phyloP scores from a whole-genome alignment of 2,329 filamentous ascomycete genomes.

The Fusarium keratoplasticum region DNA sequence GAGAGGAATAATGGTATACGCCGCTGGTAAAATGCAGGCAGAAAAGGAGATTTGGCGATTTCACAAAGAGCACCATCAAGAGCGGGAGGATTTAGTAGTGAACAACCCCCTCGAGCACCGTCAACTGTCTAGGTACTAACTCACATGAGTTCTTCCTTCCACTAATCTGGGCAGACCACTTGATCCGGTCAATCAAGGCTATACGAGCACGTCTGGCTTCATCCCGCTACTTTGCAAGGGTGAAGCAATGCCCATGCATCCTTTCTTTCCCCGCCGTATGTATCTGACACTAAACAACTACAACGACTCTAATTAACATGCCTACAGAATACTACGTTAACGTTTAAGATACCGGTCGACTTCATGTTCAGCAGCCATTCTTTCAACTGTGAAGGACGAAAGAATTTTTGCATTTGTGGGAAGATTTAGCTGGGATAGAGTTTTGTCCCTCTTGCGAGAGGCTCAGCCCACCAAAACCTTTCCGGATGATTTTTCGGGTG shows the following conservation, averaged over 20 bases:
- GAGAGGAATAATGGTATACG: conserved; percentile 45
- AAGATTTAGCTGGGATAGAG: background rate
- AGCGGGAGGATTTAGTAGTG: conserved; percentile 27
- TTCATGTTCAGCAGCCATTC: conserved; percentile 5
- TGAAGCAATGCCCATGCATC: background rate
- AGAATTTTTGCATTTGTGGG: conserved; percentile 5
- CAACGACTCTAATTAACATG: background rate
- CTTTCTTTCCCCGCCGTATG: background rate
- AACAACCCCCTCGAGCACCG: conserved; percentile 6
- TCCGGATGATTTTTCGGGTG: background rate
- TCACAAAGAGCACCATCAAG: conserved; percentile 11
- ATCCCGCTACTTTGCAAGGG: conserved; percentile 34
- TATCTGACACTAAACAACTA: background rate
- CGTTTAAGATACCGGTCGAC: background rate
- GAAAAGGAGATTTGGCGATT: conserved; percentile 53
- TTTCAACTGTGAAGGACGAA: background rate
- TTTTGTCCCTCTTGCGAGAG: background rate
- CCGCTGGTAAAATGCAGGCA: conserved; percentile 49
- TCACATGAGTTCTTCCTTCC: conserved; percentile 35
- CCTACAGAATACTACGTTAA: conserved; percentile 6
- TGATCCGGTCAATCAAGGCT: conserved; percentile 29
- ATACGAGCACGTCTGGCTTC: conserved; percentile 34
- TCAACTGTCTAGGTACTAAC: background rate
- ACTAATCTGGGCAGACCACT: conserved; percentile 39
- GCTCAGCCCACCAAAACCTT: background rate